phyloP scores from a whole-genome alignment of 805 yeast species.

The Candida nemodendra region DNA sequence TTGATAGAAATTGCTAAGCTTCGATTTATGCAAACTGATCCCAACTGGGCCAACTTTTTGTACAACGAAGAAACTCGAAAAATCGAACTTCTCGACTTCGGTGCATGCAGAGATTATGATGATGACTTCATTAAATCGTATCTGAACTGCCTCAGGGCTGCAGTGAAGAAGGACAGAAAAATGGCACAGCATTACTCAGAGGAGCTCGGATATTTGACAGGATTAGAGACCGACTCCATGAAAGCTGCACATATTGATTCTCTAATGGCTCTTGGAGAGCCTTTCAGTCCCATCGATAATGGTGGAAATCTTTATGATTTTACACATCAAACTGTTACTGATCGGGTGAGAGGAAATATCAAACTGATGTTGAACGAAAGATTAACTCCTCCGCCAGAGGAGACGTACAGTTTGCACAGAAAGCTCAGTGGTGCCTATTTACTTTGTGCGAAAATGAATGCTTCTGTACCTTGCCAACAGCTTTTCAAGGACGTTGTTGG shows the following conservation, averaged over 20 bases:
- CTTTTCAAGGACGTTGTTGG: slow-evolving; percentile 78
- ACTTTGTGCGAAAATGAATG: slow-evolving; percentile 81
- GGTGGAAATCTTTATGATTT: slow-evolving; percentile 64
- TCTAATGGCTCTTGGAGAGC: slow-evolving; percentile 88
- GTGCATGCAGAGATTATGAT: slow-evolving; percentile 84
- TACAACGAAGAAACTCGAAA: slow-evolving; percentile 69
- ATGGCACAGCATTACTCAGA: slow-evolving; percentile 63
- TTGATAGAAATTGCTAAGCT: slow-evolving; percentile 80
- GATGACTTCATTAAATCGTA: slow-evolving; percentile 68
- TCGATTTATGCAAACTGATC: slow-evolving; percentile 97
- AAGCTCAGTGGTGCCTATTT: slow-evolving; percentile 93
- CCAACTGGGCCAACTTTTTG: slow-evolving; percentile 97
- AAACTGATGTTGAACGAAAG: slow-evolving; percentile 89
- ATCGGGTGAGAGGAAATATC: slow-evolving; percentile 84
- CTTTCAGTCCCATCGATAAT: slow-evolving; percentile 60
- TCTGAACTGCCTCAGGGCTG: slow-evolving; percentile 68
- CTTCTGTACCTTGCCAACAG: slow-evolving; percentile 76
- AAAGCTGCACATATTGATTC: slow-evolving; percentile 90
- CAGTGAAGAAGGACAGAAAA: slow-evolving; percentile 64
- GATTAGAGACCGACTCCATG: slow-evolving; percentile 86
- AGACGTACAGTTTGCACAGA: slow-evolving; percentile 93
- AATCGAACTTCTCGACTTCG: slow-evolving; percentile 89
- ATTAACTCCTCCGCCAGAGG: slow-evolving; percentile 96
- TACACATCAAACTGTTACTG: slow-evolving; percentile 85
- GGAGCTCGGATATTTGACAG: slow-evolving; percentile 85